Base-by-base conservation (phyloP, 1,284 basidiomycete species). In the Phlebopus sp. region DNA sequence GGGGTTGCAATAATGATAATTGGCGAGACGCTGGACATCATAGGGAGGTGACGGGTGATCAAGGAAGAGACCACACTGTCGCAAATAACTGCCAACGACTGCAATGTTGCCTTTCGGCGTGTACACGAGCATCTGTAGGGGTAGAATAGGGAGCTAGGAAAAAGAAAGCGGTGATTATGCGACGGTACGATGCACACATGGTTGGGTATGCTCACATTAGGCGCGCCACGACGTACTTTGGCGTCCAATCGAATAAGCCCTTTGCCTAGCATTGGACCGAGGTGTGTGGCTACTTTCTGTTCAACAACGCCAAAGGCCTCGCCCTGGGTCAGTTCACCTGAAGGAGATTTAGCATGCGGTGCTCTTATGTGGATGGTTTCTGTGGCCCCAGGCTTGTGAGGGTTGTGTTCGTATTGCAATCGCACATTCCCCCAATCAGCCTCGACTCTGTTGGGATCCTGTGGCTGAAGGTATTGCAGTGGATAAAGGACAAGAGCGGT, bases 41-140 rank as follows among this genome's bases (percentile, higher is more conserved):
- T 73, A 76, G 14, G 67, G 77, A 46, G 62, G 77, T 57, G 71
- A 79, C 0, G 96, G 96, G 59, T 96, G 87, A 57, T 93, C 86
- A 42, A 98, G 80, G 49, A 86, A 75, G 14, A 96, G 72, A 39
- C 78, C 78, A 49, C 78, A 77, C 46, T 81, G 74, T 10, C 81
- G 76, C 40, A 99, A 77, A 57, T 83, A 85, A 55, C 84, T 76
- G 46, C 89, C 83, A 55, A 99, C 85, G 49, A 87, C 82, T 15
- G 76, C 70, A 52, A 97, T 86, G 66, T 97, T 94, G 31, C 91
- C 89, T 56, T 94, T 94, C 5, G 92, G 89, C 11, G 93, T 95
- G 68, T 92, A 97, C 25, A 97, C 81, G 27, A 97, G 79, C 62
- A 97, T 77, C 62, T 90, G 86, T 37, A 98, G 74, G 21, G 86